phyloP scores from a whole-genome alignment of 441 rosid species.

The Erodium chrysanthum region DNA sequence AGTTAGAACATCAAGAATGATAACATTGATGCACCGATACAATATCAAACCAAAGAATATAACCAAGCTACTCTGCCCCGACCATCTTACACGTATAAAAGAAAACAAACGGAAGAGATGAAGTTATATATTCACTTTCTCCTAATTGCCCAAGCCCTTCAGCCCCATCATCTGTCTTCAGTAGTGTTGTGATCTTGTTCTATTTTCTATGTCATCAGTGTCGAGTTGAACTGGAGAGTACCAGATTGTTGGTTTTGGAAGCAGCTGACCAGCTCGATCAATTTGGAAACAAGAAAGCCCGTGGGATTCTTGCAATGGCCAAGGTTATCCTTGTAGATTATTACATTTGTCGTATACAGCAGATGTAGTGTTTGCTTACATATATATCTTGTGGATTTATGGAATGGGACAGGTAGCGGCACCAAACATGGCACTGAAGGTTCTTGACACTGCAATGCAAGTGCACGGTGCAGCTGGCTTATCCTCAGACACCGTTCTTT shows the following conservation, averaged over 20 bases:
- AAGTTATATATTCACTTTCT: no score
- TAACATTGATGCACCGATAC: not conserved
- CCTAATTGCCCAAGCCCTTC: no score
- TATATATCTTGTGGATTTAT: no score
- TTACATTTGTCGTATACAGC: no score
- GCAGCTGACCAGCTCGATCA: slow-evolving; percentile 90
- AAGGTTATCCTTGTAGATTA: no score
- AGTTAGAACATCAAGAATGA: no score
- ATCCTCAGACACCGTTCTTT: slow-evolving; percentile 65
- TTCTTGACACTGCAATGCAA: slow-evolving; percentile 83
- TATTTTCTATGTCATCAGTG: slow-evolving; percentile 34
- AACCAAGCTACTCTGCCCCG: not conserved
- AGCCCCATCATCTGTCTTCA: no score
- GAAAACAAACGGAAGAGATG: not conserved
- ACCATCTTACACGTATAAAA: not conserved
- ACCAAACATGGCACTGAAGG: slow-evolving; percentile 82
- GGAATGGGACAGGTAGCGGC: slow-evolving; percentile 53
- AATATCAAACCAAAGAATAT: not conserved
- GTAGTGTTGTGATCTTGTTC: slow-evolving; percentile 2
- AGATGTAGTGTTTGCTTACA: no score
- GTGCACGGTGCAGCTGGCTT: slow-evolving; percentile 82
- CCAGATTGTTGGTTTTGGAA: slow-evolving; percentile 74
- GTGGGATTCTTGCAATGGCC: slow-evolving; percentile 80
- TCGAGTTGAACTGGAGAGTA: slow-evolving; percentile 70
- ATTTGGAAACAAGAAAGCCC: slow-evolving; percentile 76